phyloP scores from a whole-genome alignment of 2,329 filamentous ascomycete genomes.

The Colletotrichum tabaci region DNA sequence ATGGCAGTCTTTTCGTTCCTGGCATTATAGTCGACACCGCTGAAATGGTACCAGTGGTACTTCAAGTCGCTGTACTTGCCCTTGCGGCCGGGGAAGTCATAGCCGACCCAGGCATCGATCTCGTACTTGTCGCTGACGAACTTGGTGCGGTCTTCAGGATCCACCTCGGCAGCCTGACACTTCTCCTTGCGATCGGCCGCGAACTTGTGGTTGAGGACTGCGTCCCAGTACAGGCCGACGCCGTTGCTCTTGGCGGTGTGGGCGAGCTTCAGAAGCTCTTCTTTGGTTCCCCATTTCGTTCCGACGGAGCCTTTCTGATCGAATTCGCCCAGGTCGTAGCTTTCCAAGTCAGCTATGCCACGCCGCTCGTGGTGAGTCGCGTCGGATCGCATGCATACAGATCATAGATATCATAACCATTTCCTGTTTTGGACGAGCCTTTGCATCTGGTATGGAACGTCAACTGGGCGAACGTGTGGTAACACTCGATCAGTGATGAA shows the following conservation, averaged over 20 bases:
- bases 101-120: slow-evolving; percentile 80
- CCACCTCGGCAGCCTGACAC: slow-evolving; percentile 75
- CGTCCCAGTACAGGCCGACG: slow-evolving; percentile 79
- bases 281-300: slow-evolving; percentile 80
- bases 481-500: neutral
- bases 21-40: slow-evolving; percentile 78
- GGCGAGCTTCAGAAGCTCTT: slow-evolving; percentile 71
- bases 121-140: slow-evolving; percentile 71
- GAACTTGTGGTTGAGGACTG: slow-evolving; percentile 83
- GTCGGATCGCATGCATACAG: slow-evolving; percentile 55
- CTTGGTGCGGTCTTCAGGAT: slow-evolving; percentile 71
- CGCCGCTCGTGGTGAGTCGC: neutral
- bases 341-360: slow-evolving; percentile 24
- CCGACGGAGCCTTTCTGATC: slow-evolving; percentile 76
- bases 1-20: slow-evolving; percentile 72
- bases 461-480: neutral
- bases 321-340: slow-evolving; percentile 79
- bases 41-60: slow-evolving; percentile 81
- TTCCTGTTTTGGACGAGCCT: slow-evolving; percentile 73
- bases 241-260: slow-evolving; percentile 67
- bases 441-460: slow-evolving; percentile 65
- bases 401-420: slow-evolving; percentile 81
- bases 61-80: slow-evolving; percentile 74
- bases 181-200: slow-evolving; percentile 77
- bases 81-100: slow-evolving; percentile 75